These are phyloP conservation scores for Malassezia pachydermatis DNA, from an alignment of 1,284 basidiomycete species.

Conservation along the genomic window DNA sequence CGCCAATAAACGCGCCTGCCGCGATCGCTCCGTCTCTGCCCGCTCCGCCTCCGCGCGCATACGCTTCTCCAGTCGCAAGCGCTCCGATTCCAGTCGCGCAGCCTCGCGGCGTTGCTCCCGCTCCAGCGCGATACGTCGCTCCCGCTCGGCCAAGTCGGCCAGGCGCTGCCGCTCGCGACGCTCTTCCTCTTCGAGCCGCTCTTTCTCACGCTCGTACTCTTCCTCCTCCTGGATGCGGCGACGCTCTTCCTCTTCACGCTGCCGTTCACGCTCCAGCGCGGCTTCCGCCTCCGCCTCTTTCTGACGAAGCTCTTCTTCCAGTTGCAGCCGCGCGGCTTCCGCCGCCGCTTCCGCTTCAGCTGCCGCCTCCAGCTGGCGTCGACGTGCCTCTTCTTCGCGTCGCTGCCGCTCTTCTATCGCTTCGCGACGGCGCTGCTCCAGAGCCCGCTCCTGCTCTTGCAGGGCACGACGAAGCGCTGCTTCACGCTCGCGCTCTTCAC, in stretches of 20 bases:
- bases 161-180: background rate
- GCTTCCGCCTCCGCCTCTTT: background rate
- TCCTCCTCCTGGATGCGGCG: background rate
- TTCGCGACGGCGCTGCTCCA: too few species aligned
- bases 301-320: background rate
- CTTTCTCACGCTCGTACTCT: background rate
- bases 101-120: slow-evolving; percentile 14
- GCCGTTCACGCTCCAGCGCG: slow-evolving; percentile 2
- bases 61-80: background rate
- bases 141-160: background rate
- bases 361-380: too few species aligned
- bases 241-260: slow-evolving; percentile 1
- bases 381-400: slow-evolving; percentile 1
- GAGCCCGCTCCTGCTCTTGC: slow-evolving; percentile 25
- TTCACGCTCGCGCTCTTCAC: slow-evolving; percentile 6
- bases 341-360: background rate
- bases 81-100: slow-evolving; percentile 23
- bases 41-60: background rate
- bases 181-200: background rate
- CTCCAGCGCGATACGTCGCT: background rate
- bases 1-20: background rate
- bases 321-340: background rate
- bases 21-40: background rate
- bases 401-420: slow-evolving; percentile 21
- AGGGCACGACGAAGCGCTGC: background rate